phyloP scores from a whole-genome alignment of 805 yeast species.

The Saccharomycopsis oosterbeekiorum region DNA sequence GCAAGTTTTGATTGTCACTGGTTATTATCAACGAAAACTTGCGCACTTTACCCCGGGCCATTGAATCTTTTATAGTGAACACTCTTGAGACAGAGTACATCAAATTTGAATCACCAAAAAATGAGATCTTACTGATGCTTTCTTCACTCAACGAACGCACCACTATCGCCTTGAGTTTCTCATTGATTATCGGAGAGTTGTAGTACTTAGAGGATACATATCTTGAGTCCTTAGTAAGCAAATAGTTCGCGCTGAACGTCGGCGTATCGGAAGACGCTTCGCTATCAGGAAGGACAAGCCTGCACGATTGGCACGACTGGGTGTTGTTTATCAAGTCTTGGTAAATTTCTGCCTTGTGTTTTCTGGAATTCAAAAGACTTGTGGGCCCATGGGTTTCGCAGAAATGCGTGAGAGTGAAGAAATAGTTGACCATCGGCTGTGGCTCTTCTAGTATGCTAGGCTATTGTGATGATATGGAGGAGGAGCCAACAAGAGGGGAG shows the following conservation, averaged over 20 bases:
- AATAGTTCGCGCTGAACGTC: neutral
- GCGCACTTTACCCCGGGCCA: slow-evolving; percentile 16
- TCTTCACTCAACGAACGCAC: slow-evolving; percentile 16
- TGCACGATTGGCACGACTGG: slow-evolving; percentile 9
- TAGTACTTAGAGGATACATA: slow-evolving; percentile 1
- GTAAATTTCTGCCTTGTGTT: neutral
- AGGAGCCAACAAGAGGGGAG: too few relatives aligned
- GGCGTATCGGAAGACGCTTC: neutral
- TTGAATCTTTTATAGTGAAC: slow-evolving; percentile 8
- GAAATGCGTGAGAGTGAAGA: slow-evolving; percentile 17
- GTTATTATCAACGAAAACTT: slow-evolving; percentile 15
- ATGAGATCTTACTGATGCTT: slow-evolving; percentile 11
- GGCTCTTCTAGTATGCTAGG: neutral
- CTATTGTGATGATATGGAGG: too few relatives aligned
- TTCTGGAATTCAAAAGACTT: slow-evolving; percentile 10
- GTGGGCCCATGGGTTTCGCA: slow-evolving; percentile 19
- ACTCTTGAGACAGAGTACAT: slow-evolving; percentile 14
- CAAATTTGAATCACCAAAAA: slow-evolving; percentile 16
- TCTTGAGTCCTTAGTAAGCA: neutral
- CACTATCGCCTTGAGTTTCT: slow-evolving; percentile 9
- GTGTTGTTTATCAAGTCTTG: neutral
- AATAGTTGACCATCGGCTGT: slow-evolving; percentile 11
- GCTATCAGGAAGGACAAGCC: slow-evolving; percentile 2
- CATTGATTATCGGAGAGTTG: slow-evolving; percentile 2
- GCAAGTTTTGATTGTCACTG: slow-evolving; percentile 10